These are phyloP conservation scores for Thinopyrum elongatum DNA, from an alignment of 176 grass and related monocot genomes.

Conservation along the genomic window DNA sequence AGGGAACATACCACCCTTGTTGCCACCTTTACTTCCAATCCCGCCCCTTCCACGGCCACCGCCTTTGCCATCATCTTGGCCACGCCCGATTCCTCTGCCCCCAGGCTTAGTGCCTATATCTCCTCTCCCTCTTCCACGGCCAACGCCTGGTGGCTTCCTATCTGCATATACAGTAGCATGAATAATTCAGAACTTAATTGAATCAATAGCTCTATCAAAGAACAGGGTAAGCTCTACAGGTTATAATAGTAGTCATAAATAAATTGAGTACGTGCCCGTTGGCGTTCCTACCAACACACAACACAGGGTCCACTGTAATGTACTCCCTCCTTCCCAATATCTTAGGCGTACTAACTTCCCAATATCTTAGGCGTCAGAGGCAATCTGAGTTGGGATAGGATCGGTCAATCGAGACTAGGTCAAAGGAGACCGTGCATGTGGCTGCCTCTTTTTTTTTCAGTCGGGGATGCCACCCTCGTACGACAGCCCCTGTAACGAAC, in stretches of 20 bases:
- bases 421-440: no score
- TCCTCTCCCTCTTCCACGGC: conserved; percentile 89
- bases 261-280: background rate
- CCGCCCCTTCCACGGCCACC: conserved; percentile 69
- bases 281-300: background rate
- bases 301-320: background rate
- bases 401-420: no score
- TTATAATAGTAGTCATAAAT: background rate
- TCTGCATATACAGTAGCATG: conserved; percentile 55
- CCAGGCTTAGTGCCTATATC: conserved; percentile 52
- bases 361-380: no score
- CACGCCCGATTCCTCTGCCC: conserved; percentile 69
- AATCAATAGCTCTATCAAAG: background rate
- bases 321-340: no score
- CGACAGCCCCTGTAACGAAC: no score
- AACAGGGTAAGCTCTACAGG: background rate
- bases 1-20: conserved; percentile 58
- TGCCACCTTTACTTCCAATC: conserved; percentile 62
- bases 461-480: no score
- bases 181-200: background rate
- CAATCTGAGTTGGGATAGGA: no score
- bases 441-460: no score
- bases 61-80: conserved; percentile 82
- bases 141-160: conserved; percentile 93
- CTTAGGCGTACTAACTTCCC: no score